phyloP scores from a whole-genome alignment of 306 rosid genomes.

The Fragaria nilgerrensis region DNA sequence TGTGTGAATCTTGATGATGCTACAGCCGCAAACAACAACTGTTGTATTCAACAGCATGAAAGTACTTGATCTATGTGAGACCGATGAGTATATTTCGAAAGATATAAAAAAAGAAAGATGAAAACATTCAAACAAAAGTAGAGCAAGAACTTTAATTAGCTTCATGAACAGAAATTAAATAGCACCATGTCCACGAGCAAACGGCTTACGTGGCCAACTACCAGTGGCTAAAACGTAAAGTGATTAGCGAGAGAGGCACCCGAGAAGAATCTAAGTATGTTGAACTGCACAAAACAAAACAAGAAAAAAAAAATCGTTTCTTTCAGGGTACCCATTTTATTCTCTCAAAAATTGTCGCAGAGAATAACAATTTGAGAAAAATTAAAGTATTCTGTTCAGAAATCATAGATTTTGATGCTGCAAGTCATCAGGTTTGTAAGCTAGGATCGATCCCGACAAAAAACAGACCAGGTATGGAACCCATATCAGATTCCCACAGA shows the following conservation, averaged over 20 bases:
- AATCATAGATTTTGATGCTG: conserved; percentile 10
- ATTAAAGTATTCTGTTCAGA: background rate
- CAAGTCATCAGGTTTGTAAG: conserved; percentile 12
- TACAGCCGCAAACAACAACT: conserved; percentile 89
- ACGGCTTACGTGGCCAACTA: conserved; percentile 40
- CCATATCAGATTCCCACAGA: conserved; percentile 17
- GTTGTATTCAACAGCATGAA: conserved; percentile 10
- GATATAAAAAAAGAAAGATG: background rate
- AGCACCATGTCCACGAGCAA: conserved; percentile 43
- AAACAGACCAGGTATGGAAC: background rate
- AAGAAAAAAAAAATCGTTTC: conserved; percentile 6
- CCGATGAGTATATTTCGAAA: background rate
- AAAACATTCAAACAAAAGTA: background rate
- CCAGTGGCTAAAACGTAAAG: conserved; percentile 36
- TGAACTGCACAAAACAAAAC: conserved; percentile 25
- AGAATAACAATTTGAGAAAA: background rate
- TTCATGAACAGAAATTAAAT: background rate
- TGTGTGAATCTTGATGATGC: conserved; percentile 98
- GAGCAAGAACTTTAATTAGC: background rate
- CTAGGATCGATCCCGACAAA: conserved; percentile 8
- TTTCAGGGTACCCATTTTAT: conserved; percentile 8
- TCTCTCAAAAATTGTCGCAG: background rate
- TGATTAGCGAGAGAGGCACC: conserved; percentile 25
- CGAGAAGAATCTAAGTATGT: conserved; percentile 40
- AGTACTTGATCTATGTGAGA: background rate